Percentiles rank a stretch among this genome's conserved stretches.
Evolutionary conservation across 768 basidiomycete genomes (phyloP).

Genomic region (Inosperma sp.): DNA sequence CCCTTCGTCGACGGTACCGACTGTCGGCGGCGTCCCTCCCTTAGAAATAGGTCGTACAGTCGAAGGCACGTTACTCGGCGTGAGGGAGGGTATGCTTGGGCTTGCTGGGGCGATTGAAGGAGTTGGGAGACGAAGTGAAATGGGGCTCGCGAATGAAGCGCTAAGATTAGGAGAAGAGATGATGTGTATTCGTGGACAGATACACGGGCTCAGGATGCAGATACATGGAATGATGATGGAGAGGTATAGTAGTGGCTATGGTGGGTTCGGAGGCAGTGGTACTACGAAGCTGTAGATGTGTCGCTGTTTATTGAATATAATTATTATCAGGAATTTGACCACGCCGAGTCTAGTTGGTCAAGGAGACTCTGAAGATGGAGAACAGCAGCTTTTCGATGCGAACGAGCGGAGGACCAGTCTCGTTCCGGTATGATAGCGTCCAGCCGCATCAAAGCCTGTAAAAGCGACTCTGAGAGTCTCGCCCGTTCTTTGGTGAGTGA

Average conservation of each 20-base stretch:
- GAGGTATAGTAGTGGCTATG: too few species aligned
- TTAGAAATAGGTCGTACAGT: slow-evolving; percentile 31
- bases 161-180: slow-evolving; percentile 71
- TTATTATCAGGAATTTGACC: too few species aligned
- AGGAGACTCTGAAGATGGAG: slow-evolving; percentile 78
- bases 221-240: slow-evolving; percentile 79
- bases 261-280: too few species aligned
- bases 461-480: slow-evolving; percentile 75
- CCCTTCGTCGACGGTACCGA: neutral
- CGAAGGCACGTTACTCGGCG: slow-evolving; percentile 53
- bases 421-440: slow-evolving; percentile 75
- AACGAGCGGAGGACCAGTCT: slow-evolving; percentile 74
- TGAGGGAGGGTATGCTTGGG: slow-evolving; percentile 58
- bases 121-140: slow-evolving; percentile 56
- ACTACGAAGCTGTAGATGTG: too few species aligned
- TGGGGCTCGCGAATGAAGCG: slow-evolving; percentile 66
- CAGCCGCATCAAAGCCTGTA: slow-evolving; percentile 82
- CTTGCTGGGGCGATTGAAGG: slow-evolving; percentile 34
- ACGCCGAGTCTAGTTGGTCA: slow-evolving; percentile 72
- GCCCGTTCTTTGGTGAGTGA: slow-evolving; percentile 36
- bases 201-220: slow-evolving; percentile 80
- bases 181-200: slow-evolving; percentile 57
- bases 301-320: too few species aligned
- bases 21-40: slow-evolving; percentile 19
- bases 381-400: slow-evolving; percentile 81